These are phyloP conservation scores for Aureoboletus auriporus DNA, from an alignment of 768 basidiomycete species.

Conservation along the genomic window DNA sequence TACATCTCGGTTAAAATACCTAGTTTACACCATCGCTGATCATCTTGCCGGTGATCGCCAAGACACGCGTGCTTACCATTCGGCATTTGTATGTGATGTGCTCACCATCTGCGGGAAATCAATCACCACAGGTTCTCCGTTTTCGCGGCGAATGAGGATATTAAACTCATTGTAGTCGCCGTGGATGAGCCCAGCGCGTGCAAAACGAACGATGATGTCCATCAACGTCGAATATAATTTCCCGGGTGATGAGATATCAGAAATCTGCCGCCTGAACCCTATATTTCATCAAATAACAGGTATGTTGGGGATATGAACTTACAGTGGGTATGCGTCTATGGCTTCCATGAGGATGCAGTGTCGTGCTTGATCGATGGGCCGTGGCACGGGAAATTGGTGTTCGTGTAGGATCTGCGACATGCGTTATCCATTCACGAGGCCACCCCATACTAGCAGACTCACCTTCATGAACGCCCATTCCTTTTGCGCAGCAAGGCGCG, in stretches of 20 bases:
- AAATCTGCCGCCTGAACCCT: constrained; percentile 72
- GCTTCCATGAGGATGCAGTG: constrained; percentile 97
- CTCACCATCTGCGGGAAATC: constrained; percentile 99
- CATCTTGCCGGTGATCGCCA: constrained; percentile 10
- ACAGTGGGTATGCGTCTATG: constrained; percentile 94
- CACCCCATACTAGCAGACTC: neutral
- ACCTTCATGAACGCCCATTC: constrained; percentile 99
- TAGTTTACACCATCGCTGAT: constrained; percentile 29
- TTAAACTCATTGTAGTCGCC: constrained; percentile 99
- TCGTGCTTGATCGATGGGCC: constrained; percentile 89
- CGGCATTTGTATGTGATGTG: constrained; percentile 93
- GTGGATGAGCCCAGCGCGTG: constrained; percentile 92
- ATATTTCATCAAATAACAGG: neutral
- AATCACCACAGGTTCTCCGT: constrained; percentile 81
- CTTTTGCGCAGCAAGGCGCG: constrained; percentile 90
- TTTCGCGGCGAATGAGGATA: constrained; percentile 81
- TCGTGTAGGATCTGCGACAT: constrained; percentile 77
- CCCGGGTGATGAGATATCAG: constrained; percentile 79
- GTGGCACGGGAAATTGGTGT: constrained; percentile 89
- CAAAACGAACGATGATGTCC: constrained; percentile 95
- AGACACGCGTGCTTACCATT: constrained; percentile 59
- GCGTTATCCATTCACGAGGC: neutral
- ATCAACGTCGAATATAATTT: constrained; percentile 88
- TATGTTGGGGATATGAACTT: constrained; percentile 24
- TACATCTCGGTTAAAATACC: constrained; percentile 99